phyloP scores from a whole-genome alignment of 495 filamentous ascomycete species.

The Cudoniella acicularis region DNA sequence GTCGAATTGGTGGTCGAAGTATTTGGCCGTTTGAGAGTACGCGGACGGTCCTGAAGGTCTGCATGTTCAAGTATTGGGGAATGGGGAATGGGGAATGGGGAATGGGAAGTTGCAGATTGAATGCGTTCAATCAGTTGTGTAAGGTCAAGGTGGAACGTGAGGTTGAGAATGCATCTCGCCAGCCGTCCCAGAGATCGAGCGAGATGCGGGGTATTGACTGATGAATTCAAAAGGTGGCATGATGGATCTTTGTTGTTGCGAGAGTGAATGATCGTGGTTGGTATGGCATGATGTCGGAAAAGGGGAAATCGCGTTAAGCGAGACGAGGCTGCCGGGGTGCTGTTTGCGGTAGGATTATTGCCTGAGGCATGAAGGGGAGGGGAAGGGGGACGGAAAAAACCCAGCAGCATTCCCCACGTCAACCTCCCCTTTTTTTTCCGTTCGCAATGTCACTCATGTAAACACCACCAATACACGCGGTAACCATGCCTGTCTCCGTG shows the following conservation, averaged over 20 bases:
- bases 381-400: too few species aligned
- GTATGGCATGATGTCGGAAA: background rate
- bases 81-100: too few species aligned
- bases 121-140: background rate
- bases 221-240: background rate
- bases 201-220: background rate
- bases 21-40: slow-evolving; percentile 7
- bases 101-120: background rate
- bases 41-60: slow-evolving; percentile 14
- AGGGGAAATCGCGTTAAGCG: background rate
- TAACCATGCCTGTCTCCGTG: too few species aligned
- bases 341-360: too few species aligned
- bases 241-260: too few species aligned
- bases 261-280: background rate
- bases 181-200: background rate
- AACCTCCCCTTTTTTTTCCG: too few species aligned
- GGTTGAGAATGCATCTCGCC: background rate
- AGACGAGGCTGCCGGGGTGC: too few species aligned
- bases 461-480: too few species aligned
- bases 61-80: slow-evolving; percentile 5
- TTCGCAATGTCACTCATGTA: too few species aligned
- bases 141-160: background rate
- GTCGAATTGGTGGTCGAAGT: slow-evolving; percentile 6
- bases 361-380: too few species aligned
- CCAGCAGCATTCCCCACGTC: too few species aligned